Evolutionary conservation across 805 yeast species (phyloP), one percentile per base, ranked within the genome.

Genomic region (Lachancea fermentati): DNA sequence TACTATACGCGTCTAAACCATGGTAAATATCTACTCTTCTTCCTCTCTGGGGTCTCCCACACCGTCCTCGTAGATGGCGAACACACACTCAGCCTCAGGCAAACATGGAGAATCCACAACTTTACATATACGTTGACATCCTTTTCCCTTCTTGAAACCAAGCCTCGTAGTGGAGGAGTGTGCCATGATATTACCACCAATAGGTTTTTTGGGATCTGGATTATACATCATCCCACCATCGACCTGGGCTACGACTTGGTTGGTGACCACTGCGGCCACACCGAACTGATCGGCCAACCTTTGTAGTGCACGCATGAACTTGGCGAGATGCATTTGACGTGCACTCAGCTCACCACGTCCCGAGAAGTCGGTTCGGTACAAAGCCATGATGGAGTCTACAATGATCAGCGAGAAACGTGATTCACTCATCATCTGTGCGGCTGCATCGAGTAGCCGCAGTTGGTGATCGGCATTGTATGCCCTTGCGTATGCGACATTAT

Each of bases 381-480:
- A 70, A 1, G 97, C 95, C 97, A 94, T 93, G 45, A 93, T 85
- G 8, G 97, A 87, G 64, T 93, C 98, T n/a, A 93, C 96, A 46
- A 93, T 83, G 44, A 93, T 71, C 49, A 93, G 63, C 5, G 95
- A 81, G 54, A 93, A 93, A 48, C 97, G 73, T 17, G 96, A 81
- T 59, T 86, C 93, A 12, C 96, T 76, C 97, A 93, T 91, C 95
- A 91, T 84, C 48, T 81, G 81, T 9, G 96, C 95, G 0, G 97
- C 97, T 47, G 84, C 85, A 47, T 81, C 84, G 43, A 93, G 70
- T 41, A 93, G 73, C 60, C 82, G 85, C 50, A 85, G 69, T 62
- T 93, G 97, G 62, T 93, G 98, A 59, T 93, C 98, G 1, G 97
- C 95, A 54, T 93, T 93, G 63, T 86, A 89, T 4, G 97, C 97